A percentile compares a stretch with the other conserved stretches of the same genome.
These are phyloP conservation scores for Zasmidium cellare DNA, from an alignment of 2,329 filamentous ascomycete genomes.

Conservation along the genomic window DNA sequence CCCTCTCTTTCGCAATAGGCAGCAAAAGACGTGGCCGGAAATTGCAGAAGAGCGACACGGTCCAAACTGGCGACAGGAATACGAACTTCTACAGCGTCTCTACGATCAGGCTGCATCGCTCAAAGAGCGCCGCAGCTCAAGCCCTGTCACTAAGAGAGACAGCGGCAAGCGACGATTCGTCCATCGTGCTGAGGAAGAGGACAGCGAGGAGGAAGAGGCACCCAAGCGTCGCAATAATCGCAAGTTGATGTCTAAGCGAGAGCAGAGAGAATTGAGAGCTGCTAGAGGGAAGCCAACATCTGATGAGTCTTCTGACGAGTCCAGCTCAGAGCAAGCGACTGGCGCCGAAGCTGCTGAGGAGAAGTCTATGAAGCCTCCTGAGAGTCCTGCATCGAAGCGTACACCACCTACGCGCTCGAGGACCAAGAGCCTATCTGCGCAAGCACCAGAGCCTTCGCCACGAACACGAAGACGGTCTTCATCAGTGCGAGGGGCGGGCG, in stretches of 20 bases:
- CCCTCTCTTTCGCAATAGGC: constrained; percentile 70
- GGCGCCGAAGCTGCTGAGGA: constrained; percentile 16
- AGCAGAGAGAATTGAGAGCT: constrained; percentile 35
- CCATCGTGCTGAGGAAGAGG: constrained; percentile 17
- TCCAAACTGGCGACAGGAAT: constrained; percentile 87
- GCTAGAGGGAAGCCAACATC: constrained; percentile 31
- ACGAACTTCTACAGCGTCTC: constrained; percentile 73
- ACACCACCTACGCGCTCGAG: constrained; percentile 23
- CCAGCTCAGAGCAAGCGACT: constrained; percentile 22
- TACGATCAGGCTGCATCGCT: constrained; percentile 56
- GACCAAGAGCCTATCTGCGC: constrained; percentile 30
- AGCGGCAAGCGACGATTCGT: constrained; percentile 25
- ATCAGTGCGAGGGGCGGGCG: constrained; percentile 23
- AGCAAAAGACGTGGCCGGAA: constrained; percentile 81
- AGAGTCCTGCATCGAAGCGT: constrained; percentile 25
- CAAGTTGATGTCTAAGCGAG: constrained; percentile 36
- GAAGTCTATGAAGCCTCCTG: constrained; percentile 29
- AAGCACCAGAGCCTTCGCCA: constrained; percentile 21
- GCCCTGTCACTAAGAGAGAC: constrained; percentile 37
- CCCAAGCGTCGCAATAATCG: constrained; percentile 34
- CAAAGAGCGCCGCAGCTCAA: constrained; percentile 33
- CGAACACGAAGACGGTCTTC: constrained; percentile 28
- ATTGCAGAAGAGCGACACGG: constrained; percentile 80
- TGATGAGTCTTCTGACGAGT: constrained; percentile 31
- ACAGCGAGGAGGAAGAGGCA: constrained; percentile 24